Evolutionary conservation across 169 alveolate species (phyloP).

Genomic region (Plasmodium sp.): DNA sequence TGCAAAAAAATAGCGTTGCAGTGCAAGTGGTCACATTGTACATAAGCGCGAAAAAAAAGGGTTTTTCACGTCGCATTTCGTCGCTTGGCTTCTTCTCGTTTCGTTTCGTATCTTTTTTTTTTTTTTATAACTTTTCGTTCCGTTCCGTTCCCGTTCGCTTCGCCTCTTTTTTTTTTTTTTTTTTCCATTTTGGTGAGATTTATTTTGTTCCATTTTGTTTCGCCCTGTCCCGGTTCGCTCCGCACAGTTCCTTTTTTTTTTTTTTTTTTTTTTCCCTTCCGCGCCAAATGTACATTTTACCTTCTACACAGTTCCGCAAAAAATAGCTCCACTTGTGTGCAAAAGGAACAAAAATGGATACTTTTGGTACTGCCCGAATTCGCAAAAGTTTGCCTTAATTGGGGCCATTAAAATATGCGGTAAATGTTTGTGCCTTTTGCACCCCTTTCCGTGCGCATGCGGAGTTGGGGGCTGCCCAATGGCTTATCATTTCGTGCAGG

Average conservation of each 20-base stretch:
- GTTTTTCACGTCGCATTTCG: neutral
- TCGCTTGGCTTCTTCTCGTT: neutral
- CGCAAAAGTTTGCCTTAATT: neutral
- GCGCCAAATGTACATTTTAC: neutral
- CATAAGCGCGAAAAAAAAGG: neutral
- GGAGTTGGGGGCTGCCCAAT: neutral
- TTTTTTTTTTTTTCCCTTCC: neutral
- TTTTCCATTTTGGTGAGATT: neutral
- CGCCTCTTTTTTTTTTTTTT: neutral
- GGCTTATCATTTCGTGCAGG: neutral
- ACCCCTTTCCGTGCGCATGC: neutral
- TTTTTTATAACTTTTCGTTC: no score
- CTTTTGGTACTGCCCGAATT: neutral
- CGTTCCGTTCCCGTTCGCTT: no score
- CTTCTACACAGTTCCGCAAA: slow-evolving; percentile 2
- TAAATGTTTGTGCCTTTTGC: neutral
- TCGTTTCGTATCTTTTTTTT: no score
- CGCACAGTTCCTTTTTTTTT: neutral
- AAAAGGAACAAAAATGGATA: neutral
- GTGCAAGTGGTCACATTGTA: neutral
- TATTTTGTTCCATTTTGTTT: neutral
- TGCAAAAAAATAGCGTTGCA: neutral
- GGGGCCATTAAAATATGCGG: neutral
- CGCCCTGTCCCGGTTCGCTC: neutral
- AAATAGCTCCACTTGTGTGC: slow-evolving; percentile 5